These are phyloP conservation scores for Mucor sp. DNA, from an alignment of 371 early-diverging fungal species.

Conservation along the genomic window DNA sequence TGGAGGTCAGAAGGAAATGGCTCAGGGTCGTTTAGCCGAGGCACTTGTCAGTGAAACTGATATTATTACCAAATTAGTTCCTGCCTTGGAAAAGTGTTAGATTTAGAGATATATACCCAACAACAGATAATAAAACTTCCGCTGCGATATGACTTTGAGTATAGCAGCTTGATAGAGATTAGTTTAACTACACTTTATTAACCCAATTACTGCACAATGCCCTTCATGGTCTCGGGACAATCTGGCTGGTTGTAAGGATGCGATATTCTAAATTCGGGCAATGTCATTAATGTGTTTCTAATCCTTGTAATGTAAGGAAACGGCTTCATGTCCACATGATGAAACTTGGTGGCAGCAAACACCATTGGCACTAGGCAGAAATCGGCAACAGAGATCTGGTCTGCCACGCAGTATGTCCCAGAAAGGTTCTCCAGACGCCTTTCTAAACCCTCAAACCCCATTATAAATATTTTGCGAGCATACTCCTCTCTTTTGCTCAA, in stretches of 20 bases:
- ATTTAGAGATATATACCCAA: neutral
- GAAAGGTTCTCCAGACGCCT: slow-evolving; percentile 57
- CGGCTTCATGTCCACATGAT: slow-evolving; percentile 68
- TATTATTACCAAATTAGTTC: slow-evolving; percentile 31
- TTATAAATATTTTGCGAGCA: slow-evolving; percentile 58
- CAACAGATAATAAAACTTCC: neutral
- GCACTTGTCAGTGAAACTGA: slow-evolving; percentile 18
- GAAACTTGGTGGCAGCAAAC: slow-evolving; percentile 69
- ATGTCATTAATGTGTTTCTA: slow-evolving; percentile 48
- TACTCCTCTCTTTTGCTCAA: slow-evolving; percentile 57
- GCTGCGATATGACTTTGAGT: neutral
- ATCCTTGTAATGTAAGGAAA: slow-evolving; percentile 75
- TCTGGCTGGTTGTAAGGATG: slow-evolving; percentile 79
- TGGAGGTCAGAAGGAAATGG: slow-evolving; percentile 51
- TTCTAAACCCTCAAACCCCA: slow-evolving; percentile 75
- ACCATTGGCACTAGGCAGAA: slow-evolving; percentile 80
- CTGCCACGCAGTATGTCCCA: slow-evolving; percentile 81
- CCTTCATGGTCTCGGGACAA: slow-evolving; percentile 56
- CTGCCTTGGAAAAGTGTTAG: slow-evolving; percentile 28
- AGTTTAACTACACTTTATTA: neutral
- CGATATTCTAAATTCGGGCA: slow-evolving; percentile 71
- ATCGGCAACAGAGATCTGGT: slow-evolving; percentile 85
- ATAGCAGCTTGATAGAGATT: too few relatives aligned
- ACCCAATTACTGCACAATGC: slow-evolving; percentile 9
- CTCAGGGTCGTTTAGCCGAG: slow-evolving; percentile 44